Evolutionary conservation across 2,329 filamentous ascomycete species (phyloP), one percentile per base, ranked within the genome.

Genomic region (Ophiostoma tasmaniense): DNA sequence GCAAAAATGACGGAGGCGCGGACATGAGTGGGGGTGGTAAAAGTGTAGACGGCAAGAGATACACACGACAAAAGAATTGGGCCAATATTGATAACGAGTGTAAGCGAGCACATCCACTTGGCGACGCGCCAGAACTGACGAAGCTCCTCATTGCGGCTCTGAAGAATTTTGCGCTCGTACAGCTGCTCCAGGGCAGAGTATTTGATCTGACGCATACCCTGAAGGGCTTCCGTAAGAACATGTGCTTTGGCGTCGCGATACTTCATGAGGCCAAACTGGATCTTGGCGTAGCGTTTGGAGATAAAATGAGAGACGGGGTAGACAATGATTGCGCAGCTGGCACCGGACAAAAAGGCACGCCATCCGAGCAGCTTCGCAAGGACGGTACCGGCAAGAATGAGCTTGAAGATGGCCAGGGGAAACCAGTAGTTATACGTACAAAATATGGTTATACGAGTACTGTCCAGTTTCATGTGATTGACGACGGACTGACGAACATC

Each of bases 201-300:
- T 67, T 77, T 76, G 75, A 79, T 78, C 71, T 79, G 77, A 13
- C 77, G 76, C 75, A 79, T 79, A 30, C 77, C 77, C 42, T 78
- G 76, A 22, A 79, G 71, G 0, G 77, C 77, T 67, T 79, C 77
- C 1, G 76, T 77, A 67, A 79, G 71, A 7, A 78, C 71, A 66
- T 78, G 74, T 1, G 77, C 74, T 70, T 79, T 79, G 64, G 72
- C 75, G 66, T 79, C 77, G 3, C 77, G 75, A 66, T 75, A 76
- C 64, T 74, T 76, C 77, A 79, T 79, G 28, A 79, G 73, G 42
- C 76, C 74, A 52, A 77, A 76, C 69, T 77, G 75, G 52, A 77
- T 74, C 2, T 70, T 68, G 10, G 74, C 74, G 68, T 77, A 78
- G 55, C 73, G 74, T 52, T 73, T 75, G 52, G 76, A 76, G 65